These are phyloP conservation scores for Corniculantispora saksenae DNA, from an alignment of 2,329 filamentous ascomycete genomes.

Conservation along the genomic window DNA sequence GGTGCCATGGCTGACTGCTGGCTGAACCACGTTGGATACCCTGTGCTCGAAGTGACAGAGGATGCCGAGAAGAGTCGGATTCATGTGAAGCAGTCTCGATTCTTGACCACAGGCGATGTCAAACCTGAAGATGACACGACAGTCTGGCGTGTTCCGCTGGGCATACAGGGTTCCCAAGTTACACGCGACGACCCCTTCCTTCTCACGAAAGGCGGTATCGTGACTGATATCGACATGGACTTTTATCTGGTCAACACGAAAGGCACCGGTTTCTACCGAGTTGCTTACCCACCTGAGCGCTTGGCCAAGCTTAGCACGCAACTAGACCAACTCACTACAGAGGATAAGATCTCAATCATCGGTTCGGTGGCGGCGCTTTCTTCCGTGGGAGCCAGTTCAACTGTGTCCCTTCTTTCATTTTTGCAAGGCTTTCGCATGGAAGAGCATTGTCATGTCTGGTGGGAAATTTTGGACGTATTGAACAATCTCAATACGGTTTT, in stretches of 20 bases:
- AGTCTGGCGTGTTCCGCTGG: slow-evolving; percentile 92
- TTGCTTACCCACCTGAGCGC: slow-evolving; percentile 83
- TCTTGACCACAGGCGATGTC: slow-evolving; percentile 87
- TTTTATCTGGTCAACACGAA: slow-evolving; percentile 95
- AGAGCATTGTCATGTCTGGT: slow-evolving; percentile 84
- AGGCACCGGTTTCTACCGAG: slow-evolving; percentile 85
- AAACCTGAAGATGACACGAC: slow-evolving; percentile 88
- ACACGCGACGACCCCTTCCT: slow-evolving; percentile 66
- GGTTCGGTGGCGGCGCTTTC: slow-evolving; percentile 88
- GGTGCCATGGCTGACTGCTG: slow-evolving; percentile 86
- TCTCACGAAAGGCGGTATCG: slow-evolving; percentile 72
- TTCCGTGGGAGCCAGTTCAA: slow-evolving; percentile 80
- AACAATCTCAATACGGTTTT: slow-evolving; percentile 80
- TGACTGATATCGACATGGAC: slow-evolving; percentile 70
- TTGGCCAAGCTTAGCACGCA: slow-evolving; percentile 78
- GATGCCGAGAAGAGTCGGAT: slow-evolving; percentile 69
- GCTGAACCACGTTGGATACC: slow-evolving; percentile 95
- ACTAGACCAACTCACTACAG: slow-evolving; percentile 72
- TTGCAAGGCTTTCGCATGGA: slow-evolving; percentile 82
- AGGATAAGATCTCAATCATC: slow-evolving; percentile 91
- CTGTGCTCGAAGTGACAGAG: slow-evolving; percentile 82
- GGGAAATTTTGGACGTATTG: slow-evolving; percentile 76
- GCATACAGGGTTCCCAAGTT: slow-evolving; percentile 53
- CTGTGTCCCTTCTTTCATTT: slow-evolving; percentile 78
- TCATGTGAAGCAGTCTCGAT: slow-evolving; percentile 80